Conservation (phyloP, 1,284 basidiomycete genomes). For the Ceratobasidium sp. region DNA sequence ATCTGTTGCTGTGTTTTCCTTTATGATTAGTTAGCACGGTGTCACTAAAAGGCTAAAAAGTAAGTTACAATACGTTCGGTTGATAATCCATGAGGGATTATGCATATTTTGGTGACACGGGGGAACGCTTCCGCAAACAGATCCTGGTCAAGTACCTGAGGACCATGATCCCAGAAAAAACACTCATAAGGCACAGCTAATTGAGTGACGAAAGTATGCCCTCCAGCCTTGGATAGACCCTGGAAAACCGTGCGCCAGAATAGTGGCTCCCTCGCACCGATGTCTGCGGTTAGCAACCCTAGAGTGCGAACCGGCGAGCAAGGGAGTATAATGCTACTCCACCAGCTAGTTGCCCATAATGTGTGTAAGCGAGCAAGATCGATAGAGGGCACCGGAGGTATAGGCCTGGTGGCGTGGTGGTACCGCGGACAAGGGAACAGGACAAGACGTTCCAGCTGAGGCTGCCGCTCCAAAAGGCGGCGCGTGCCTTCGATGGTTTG, state of each 20-base stretch:
- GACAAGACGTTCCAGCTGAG: background rate
- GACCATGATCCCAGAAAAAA: slow-evolving; percentile 24
- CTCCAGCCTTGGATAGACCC: background rate
- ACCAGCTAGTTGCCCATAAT: slow-evolving; percentile 12
- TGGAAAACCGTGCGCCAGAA: background rate
- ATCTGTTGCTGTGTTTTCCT: slow-evolving; percentile 13
- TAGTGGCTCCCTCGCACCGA: background rate
- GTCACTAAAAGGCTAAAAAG: too few species aligned
- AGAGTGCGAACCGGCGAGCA: background rate
- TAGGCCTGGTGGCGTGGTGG: background rate
- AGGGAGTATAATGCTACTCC: slow-evolving; percentile 5
- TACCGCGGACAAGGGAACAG: background rate
- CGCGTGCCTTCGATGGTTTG: background rate
- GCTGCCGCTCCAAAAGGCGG: background rate
- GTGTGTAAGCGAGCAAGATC: background rate
- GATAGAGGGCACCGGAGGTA: background rate
- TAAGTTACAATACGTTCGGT: slow-evolving; percentile 5
- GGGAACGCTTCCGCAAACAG: background rate
- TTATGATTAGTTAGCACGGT: background rate
- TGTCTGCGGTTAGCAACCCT: background rate
- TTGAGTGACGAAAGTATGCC: background rate
- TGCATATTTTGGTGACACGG: background rate
- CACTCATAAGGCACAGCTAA: slow-evolving; percentile 3
- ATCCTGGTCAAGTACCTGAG: background rate
- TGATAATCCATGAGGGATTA: background rate